phyloP scores from a whole-genome alignment of 768 basidiomycete species.

The Pulveroboletus sp. region DNA sequence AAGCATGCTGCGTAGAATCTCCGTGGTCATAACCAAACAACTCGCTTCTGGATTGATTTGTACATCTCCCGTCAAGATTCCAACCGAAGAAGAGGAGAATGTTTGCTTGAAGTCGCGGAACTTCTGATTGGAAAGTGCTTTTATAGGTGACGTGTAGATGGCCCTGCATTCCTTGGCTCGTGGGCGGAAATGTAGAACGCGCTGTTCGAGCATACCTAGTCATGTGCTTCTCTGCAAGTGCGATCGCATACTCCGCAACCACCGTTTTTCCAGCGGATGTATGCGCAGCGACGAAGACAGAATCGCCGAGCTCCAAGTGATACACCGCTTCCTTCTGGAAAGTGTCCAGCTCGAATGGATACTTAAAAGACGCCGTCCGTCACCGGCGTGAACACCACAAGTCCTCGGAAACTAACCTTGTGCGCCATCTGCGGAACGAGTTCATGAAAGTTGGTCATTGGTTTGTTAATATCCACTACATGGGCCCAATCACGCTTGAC shows the following conservation, averaged over 20 bases:
- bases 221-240: constrained; percentile 96
- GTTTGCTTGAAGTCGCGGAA: constrained; percentile 98
- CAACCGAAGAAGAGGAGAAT: constrained; percentile 86
- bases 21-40: constrained; percentile 97
- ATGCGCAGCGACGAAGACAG: constrained; percentile 99
- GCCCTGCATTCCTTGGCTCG: constrained; percentile 50
- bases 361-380: constrained; percentile 45
- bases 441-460: constrained; percentile 83
- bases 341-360: constrained; percentile 97
- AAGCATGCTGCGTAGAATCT: constrained; percentile 96
- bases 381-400: background rate
- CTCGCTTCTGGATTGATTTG: constrained; percentile 98
- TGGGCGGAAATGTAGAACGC: constrained; percentile 13
- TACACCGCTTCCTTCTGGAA: constrained; percentile 99
- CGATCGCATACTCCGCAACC: constrained; percentile 98
- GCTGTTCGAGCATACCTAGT: constrained; percentile 61
- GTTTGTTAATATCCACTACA: constrained; percentile 89
- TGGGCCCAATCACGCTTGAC: constrained; percentile 97
- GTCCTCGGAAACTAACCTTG: constrained; percentile 47
- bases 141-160: constrained; percentile 98
- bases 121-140: constrained; percentile 97
- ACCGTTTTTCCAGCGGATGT: constrained; percentile 99
- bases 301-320: constrained; percentile 94
- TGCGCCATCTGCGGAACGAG: constrained; percentile 97
- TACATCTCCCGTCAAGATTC: constrained; percentile 97